These are phyloP conservation scores for Ceraceosorus guamensis DNA, from an alignment of 1,284 basidiomycete species.

Conservation along the genomic window DNA sequence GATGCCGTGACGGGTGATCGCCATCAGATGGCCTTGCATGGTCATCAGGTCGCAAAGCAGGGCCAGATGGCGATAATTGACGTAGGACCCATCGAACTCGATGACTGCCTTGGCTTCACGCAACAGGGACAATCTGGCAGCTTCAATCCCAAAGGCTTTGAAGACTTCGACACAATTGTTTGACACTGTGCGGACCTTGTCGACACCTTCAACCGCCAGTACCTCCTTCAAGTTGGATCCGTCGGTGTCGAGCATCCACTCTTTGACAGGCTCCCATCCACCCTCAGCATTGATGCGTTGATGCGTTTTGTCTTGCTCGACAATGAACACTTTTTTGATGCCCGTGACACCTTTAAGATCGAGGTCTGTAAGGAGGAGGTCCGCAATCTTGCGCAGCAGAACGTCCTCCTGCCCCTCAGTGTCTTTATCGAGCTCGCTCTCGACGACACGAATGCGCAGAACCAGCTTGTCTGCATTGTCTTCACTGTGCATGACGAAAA, in stretches of 20 bases:
- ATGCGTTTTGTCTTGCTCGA: conserved; percentile 66
- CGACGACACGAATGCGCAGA: conserved; percentile 83
- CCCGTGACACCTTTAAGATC: conserved; percentile 78
- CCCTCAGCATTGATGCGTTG: conserved; percentile 51
- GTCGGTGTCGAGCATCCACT: conserved; percentile 97
- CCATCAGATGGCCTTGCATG: conserved; percentile 89
- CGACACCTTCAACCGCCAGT: conserved; percentile 89
- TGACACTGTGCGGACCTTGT: conserved; percentile 83
- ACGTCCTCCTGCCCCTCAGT: conserved; percentile 84
- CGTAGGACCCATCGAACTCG: conserved; percentile 98
- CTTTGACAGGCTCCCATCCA: conserved; percentile 50
- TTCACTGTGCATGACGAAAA: conserved; percentile 98
- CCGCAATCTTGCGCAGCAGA: conserved; percentile 91
- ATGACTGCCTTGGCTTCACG: conserved; percentile 77
- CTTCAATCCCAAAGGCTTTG: conserved; percentile 96
- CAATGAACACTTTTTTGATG: conserved; percentile 88
- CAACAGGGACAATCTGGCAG: conserved; percentile 85
- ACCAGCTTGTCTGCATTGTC: conserved; percentile 97
- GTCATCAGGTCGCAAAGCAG: conserved; percentile 98
- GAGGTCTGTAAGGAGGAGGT: conserved; percentile 94
- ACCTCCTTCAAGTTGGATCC: conserved; percentile 58
- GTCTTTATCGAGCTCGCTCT: conserved; percentile 82
- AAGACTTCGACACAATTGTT: conserved; percentile 96
- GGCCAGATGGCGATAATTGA: conserved; percentile 95
- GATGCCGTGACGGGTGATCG: conserved; percentile 98